Evolutionary conservation across 2,329 filamentous ascomycete genomes (phyloP).

Genomic region (Botrytis sinoallii): DNA sequence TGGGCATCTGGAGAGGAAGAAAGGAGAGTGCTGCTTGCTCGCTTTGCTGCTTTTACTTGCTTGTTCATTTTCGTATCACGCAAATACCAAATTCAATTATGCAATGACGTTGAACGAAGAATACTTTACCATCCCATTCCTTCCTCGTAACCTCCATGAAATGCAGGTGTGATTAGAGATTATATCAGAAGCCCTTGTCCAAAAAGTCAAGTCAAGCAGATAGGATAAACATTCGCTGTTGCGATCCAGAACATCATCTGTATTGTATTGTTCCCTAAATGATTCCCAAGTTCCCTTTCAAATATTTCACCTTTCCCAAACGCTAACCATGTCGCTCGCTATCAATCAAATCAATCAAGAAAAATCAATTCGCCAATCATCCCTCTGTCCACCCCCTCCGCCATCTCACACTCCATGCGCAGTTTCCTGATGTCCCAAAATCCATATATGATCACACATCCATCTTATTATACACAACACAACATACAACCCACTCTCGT

Average conservation of each 20-base stretch:
- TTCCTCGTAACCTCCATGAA: too few relatives aligned
- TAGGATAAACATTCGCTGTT: not conserved
- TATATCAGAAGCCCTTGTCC: not conserved
- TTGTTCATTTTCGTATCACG: not conserved
- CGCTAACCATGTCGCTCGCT: not conserved
- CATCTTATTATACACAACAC: constrained; percentile 10
- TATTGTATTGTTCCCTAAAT: not conserved
- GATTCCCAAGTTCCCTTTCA: not conserved
- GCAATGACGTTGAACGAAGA: not conserved
- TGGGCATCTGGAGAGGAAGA: not conserved
- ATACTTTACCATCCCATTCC: too few relatives aligned
- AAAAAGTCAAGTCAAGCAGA: not conserved
- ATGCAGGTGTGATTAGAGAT: too few relatives aligned
- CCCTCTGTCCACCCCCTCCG: not conserved
- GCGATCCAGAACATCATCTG: constrained; percentile 6
- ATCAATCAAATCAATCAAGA: not conserved
- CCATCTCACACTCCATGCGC: not conserved
- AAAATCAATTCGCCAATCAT: not conserved
- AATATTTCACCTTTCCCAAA: not conserved
- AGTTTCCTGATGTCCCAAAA: not conserved
- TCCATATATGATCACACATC: not conserved
- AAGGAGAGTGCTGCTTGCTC: not conserved
- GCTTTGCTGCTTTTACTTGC: constrained; percentile 1
- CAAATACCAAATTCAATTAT: not conserved
- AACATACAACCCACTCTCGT: not conserved